phyloP scores from a whole-genome alignment of 1,139 yeast genomes.

The Sugiyamaella castrensis region DNA sequence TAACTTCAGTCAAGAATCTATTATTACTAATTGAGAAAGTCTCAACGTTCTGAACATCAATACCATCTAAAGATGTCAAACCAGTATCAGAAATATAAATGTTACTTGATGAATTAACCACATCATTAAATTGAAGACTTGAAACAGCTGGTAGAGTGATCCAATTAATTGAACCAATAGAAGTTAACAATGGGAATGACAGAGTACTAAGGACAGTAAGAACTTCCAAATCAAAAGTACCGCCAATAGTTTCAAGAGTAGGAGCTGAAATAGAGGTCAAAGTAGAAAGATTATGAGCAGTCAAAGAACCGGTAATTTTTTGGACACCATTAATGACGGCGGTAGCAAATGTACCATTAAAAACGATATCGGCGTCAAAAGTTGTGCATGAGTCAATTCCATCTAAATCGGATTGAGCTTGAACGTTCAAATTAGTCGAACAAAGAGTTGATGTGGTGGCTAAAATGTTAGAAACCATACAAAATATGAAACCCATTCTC shows the following conservation, averaged over 20 bases:
- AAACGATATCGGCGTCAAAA: slow-evolving; percentile 72
- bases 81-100: slow-evolving; percentile 84
- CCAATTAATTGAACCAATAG: slow-evolving; percentile 76
- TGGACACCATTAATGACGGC: slow-evolving; percentile 53
- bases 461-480: slow-evolving; percentile 1
- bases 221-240: slow-evolving; percentile 57
- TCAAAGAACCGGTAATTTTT: slow-evolving; percentile 73
- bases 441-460: slow-evolving; percentile 21
- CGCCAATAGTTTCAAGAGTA: slow-evolving; percentile 68
- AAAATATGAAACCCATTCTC: no score
- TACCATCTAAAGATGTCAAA: slow-evolving; percentile 73
- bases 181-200: slow-evolving; percentile 72
- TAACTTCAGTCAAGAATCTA: slow-evolving; percentile 65
- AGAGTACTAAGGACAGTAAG: slow-evolving; percentile 67
- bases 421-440: slow-evolving; percentile 34
- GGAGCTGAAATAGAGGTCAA: slow-evolving; percentile 73
- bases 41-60: slow-evolving; percentile 68
- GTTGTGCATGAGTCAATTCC: slow-evolving; percentile 70
- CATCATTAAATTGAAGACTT: slow-evolving; percentile 65
- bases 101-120: slow-evolving; percentile 70
- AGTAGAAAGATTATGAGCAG: slow-evolving; percentile 59
- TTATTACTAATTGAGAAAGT: slow-evolving; percentile 88
- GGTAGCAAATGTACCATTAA: slow-evolving; percentile 51
- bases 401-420: slow-evolving; percentile 77
- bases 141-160: slow-evolving; percentile 81